Evolutionary conservation across 1,284 basidiomycete species (phyloP).

Genomic region (Ustilago cynodontis): DNA sequence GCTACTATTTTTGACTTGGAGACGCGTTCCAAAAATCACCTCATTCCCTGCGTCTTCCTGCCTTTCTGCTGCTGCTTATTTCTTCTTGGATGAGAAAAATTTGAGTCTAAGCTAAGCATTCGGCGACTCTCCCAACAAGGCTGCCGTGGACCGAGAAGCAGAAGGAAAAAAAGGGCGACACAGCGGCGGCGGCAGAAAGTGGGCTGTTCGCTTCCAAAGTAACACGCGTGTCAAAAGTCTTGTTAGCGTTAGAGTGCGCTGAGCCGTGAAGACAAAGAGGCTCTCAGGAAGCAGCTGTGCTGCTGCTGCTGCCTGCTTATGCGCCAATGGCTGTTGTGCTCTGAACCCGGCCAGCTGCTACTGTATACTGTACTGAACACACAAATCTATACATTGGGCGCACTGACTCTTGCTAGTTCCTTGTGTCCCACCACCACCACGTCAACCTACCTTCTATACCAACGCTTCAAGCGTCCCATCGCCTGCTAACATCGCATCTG

Average conservation of each 20-base stretch:
- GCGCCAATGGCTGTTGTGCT: constrained; percentile 1
- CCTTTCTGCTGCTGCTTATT: background rate
- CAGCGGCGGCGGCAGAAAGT: background rate
- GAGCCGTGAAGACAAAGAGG: background rate
- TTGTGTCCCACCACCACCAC: constrained; percentile 8
- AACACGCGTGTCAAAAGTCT: constrained; percentile 15
- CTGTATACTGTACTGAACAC: no score
- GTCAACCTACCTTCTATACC: background rate
- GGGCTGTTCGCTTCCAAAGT: constrained; percentile 28
- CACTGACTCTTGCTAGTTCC: background rate
- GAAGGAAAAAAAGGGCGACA: constrained; percentile 1
- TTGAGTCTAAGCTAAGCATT: constrained; percentile 21
- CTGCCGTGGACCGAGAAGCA: background rate
- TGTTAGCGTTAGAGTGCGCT: background rate
- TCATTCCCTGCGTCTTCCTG: background rate
- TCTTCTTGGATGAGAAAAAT: background rate
- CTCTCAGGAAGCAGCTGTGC: background rate
- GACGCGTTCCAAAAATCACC: constrained; percentile 9
- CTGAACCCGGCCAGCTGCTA: no score
- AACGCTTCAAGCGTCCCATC: constrained; percentile 16
- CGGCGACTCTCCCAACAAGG: constrained; percentile 17
- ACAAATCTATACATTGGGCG: no score
- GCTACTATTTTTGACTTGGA: background rate
- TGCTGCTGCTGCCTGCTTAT: constrained; percentile 20
- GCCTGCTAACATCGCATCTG: background rate